These are phyloP conservation scores for Ochetophila trinervis DNA, from an alignment of 306 rosid species.

Conservation along the genomic window DNA sequence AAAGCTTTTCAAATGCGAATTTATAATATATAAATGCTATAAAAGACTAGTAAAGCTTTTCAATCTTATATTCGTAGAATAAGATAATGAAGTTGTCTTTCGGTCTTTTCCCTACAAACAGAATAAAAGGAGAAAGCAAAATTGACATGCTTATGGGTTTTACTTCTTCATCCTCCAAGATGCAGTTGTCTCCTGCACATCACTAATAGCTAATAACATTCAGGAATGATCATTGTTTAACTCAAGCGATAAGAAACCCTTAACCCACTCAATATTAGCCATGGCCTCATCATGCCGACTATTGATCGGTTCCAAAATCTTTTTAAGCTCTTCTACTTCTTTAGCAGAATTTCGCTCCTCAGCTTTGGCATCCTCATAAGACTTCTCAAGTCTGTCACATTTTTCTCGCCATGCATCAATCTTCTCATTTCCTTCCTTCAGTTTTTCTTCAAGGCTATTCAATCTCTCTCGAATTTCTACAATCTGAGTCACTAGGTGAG, in stretches of 20 bases:
- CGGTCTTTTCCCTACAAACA: no score
- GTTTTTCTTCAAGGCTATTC: neutral
- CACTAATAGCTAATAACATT: neutral
- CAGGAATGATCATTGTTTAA: neutral
- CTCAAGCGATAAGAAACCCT: neutral
- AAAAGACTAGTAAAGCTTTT: no score
- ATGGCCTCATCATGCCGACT: neutral
- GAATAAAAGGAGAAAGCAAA: no score
- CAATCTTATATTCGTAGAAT: no score
- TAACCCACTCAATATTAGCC: neutral
- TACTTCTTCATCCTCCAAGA: neutral
- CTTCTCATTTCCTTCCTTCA: neutral
- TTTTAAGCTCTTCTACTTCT: neutral
- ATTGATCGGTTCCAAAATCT: neutral
- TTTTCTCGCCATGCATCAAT: neutral
- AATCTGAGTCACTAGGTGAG: neutral
- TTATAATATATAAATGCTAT: no score
- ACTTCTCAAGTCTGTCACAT: neutral
- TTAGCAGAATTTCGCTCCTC: neutral
- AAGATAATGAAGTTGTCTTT: no score
- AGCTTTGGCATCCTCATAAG: neutral
- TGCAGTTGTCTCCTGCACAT: neutral
- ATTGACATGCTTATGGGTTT: no score
- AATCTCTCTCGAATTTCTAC: neutral
- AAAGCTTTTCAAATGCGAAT: no score